Percentiles rank a stretch among this genome's conserved stretches.
Evolutionary conservation across 2,329 filamentous ascomycete species (phyloP).

Genomic region (Anthostomella pinea): DNA sequence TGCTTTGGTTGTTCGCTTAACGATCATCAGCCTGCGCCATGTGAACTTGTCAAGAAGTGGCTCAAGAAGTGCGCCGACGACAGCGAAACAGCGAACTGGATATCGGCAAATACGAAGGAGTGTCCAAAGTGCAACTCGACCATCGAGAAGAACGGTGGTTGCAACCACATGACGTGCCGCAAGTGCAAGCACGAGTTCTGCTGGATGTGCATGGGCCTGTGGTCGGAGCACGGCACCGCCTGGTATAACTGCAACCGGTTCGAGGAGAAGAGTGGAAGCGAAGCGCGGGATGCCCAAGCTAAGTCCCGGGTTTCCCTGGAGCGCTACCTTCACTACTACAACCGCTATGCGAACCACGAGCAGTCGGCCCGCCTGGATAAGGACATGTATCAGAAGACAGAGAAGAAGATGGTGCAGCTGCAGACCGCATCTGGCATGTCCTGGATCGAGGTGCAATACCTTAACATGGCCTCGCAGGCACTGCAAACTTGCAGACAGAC

Average conservation of each 20-base stretch:
- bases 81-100: conserved; percentile 98
- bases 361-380: conserved; percentile 96
- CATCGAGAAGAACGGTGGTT: conserved; percentile 85
- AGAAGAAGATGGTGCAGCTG: conserved; percentile 98
- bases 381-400: conserved; percentile 92
- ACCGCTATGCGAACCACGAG: conserved; percentile 97
- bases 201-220: conserved; percentile 99
- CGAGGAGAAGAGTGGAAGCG: conserved; percentile 90
- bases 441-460: conserved; percentile 98
- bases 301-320: conserved; percentile 87
- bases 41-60: conserved; percentile 89
- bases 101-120: conserved; percentile 97
- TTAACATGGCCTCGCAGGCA: conserved; percentile 88
- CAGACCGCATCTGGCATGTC: conserved; percentile 94
- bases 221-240: conserved; percentile 97
- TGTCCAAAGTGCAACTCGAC: conserved; percentile 95
- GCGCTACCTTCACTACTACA: conserved; percentile 98
- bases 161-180: conserved; percentile 40
- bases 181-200: conserved; percentile 58
- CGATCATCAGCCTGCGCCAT: conserved; percentile 93
- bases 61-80: conserved; percentile 98
- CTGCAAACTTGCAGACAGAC: conserved; percentile 97
- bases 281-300: conserved; percentile 88
- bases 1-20: conserved; percentile 90
- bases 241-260: conserved; percentile 99